A percentile compares a stretch with the other conserved stretches of the same genome.
These are phyloP conservation scores for Cyclotella kingstonii DNA, from an alignment of 108 stramenopile genomes.

Conservation along the genomic window DNA sequence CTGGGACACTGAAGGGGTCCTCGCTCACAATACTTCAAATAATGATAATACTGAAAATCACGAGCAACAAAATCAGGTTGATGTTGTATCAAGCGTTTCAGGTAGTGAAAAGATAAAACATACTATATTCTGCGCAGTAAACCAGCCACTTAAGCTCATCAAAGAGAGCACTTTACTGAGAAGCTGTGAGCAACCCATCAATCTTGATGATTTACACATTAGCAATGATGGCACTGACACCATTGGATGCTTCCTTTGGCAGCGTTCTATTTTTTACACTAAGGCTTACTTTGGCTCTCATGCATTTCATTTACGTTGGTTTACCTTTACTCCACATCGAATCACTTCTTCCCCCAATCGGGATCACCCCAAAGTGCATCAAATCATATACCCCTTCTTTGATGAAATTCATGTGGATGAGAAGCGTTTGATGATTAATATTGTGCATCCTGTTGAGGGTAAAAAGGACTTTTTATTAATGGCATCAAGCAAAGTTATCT, in stretches of 20 bases:
- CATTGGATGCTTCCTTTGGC: slow-evolving; percentile 60
- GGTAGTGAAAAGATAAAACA: not conserved
- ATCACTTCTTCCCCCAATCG: slow-evolving; percentile 64
- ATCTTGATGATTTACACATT: slow-evolving; percentile 22
- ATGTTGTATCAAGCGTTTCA: not conserved
- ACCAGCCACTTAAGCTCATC: slow-evolving; percentile 5
- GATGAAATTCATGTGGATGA: slow-evolving; percentile 59
- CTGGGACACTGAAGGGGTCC: no score
- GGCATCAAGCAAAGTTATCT: slow-evolving; percentile 58
- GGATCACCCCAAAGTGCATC: slow-evolving; percentile 39
- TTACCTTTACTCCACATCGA: slow-evolving; percentile 50
- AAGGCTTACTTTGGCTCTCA: slow-evolving; percentile 52
- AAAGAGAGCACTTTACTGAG: slow-evolving; percentile 7
- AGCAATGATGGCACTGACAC: slow-evolving; percentile 15
- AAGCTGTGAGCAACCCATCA: slow-evolving; percentile 11
- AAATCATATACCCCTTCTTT: slow-evolving; percentile 55
- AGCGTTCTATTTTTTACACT: slow-evolving; percentile 64
- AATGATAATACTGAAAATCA: not conserved
- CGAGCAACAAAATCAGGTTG: not conserved
- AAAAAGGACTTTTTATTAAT: slow-evolving; percentile 54
- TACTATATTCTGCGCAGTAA: slow-evolving; percentile 1
- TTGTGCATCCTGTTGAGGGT: slow-evolving; percentile 44
- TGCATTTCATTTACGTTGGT: slow-evolving; percentile 75
- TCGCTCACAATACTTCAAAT: no score
- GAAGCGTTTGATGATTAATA: slow-evolving; percentile 52